phyloP scores from a whole-genome alignment of 352 stramenopile species.

The Pythium biforme region DNA sequence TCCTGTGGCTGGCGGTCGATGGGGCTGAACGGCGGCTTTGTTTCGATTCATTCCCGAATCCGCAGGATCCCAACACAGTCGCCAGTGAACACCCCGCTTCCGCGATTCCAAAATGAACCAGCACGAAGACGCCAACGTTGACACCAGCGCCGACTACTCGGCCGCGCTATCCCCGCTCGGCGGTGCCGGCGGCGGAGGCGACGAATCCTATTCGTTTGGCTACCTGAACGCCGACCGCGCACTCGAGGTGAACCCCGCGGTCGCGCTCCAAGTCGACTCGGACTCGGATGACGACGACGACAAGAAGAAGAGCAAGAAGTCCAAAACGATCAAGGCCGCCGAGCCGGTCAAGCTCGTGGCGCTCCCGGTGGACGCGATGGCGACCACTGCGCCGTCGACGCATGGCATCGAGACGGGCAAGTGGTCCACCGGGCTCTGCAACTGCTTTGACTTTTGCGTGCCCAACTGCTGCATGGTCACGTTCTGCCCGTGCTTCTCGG shows the following conservation, averaged over 20 bases:
- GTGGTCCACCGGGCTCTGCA: slow-evolving; percentile 24
- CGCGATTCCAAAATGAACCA: neutral
- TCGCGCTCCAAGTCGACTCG: slow-evolving; percentile 1
- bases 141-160: neutral
- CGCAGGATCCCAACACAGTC: neutral
- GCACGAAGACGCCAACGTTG: neutral
- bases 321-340: neutral
- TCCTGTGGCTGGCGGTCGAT: neutral
- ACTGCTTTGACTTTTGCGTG: slow-evolving; percentile 22
- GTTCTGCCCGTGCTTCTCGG: slow-evolving; percentile 29
- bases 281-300: neutral
- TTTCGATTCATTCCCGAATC: neutral
- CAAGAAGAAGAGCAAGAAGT: neutral
- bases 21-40: no score
- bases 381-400: neutral
- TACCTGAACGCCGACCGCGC: neutral
- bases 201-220: neutral
- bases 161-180: neutral
- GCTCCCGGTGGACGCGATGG: neutral
- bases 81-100: neutral
- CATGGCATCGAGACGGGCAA: slow-evolving; percentile 1
- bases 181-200: neutral
- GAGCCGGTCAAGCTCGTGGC: neutral
- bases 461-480: slow-evolving; percentile 32
- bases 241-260: neutral